Evolutionary conservation across 2,329 filamentous ascomycete species (phyloP).

Genomic region (Pseudogymnoascus sp.): DNA sequence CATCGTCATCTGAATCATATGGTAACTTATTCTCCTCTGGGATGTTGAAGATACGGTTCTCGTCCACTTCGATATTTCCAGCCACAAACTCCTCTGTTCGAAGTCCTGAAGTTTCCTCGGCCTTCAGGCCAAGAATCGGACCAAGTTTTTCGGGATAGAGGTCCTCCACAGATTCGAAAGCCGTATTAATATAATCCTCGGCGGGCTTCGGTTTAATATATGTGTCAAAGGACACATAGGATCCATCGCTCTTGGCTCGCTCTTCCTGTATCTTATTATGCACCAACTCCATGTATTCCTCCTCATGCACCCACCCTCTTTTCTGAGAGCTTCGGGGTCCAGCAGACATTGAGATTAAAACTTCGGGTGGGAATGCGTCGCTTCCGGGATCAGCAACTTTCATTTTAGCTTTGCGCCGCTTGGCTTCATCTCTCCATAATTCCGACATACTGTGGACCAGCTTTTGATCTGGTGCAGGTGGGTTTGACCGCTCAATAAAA

Average conservation of each 20-base stretch:
- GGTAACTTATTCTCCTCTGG: constrained; percentile 38
- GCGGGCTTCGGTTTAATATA: constrained; percentile 52
- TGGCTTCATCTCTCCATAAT: constrained; percentile 84
- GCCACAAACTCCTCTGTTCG: constrained; percentile 12
- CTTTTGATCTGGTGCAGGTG: constrained; percentile 62
- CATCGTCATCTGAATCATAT: constrained; percentile 49
- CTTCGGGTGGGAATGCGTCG: constrained; percentile 74
- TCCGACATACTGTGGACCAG: constrained; percentile 90
- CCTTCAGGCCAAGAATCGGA: constrained; percentile 35
- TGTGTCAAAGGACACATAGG: constrained; percentile 50
- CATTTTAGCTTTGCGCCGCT: constrained; percentile 66
- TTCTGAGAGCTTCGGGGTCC: constrained; percentile 63
- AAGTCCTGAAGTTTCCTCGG: constrained; percentile 20
- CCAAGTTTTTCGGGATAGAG: constrained; percentile 64
- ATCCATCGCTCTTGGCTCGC: constrained; percentile 38
- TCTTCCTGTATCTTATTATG: constrained; percentile 58
- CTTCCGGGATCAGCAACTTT: constrained; percentile 54
- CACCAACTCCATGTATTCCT: constrained; percentile 66
- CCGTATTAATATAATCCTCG: constrained; percentile 61
- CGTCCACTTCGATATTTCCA: constrained; percentile 48
- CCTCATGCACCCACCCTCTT: constrained; percentile 90
- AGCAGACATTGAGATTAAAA: constrained; percentile 80
- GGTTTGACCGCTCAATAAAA: constrained; percentile 65
- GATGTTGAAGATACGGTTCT: constrained; percentile 44
- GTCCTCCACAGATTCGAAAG: constrained; percentile 77